These are phyloP conservation scores for Miscanthus lutarioriparius DNA, from an alignment of 176 grass and related monocot species.

Conservation along the genomic window DNA sequence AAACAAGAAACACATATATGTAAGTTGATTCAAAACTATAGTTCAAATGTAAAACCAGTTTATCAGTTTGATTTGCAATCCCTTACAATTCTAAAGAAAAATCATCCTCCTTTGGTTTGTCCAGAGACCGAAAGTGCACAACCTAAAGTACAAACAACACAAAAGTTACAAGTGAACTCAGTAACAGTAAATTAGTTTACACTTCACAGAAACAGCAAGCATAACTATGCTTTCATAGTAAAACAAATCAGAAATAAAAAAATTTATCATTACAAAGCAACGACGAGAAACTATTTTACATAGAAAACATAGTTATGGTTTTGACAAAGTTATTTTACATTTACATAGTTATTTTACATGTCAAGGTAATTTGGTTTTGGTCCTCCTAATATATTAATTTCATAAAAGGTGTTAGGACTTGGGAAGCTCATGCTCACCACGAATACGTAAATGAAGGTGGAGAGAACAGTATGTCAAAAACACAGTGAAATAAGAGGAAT, in stretches of 20 bases:
- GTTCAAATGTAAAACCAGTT: neutral
- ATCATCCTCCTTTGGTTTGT: slow-evolving; percentile 96
- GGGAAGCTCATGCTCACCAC: neutral
- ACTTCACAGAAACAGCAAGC: neutral
- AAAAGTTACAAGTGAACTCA: neutral
- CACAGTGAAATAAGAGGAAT: neutral
- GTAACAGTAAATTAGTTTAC: slow-evolving; percentile 3
- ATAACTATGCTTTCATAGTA: neutral
- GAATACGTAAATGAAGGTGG: slow-evolving; percentile 4
- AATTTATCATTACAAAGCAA: neutral
- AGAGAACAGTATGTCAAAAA: neutral
- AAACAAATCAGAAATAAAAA: slow-evolving; percentile 17
- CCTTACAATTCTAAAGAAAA: slow-evolving; percentile 94
- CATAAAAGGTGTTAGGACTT: neutral
- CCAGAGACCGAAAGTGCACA: slow-evolving; percentile 86
- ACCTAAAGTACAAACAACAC: slow-evolving; percentile 49
- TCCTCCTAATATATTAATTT: neutral
- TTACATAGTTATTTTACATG: no score
- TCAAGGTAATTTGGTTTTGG: neutral
- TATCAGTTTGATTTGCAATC: slow-evolving; percentile 1
- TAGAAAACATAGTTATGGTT: no score
- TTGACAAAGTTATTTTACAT: no score
- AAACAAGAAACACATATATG: slow-evolving; percentile 31
- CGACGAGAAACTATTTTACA: neutral
- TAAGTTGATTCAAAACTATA: slow-evolving; percentile 23